phyloP scores from a whole-genome alignment of 1,284 basidiomycete species.

The Boletus albobrunnescens region DNA sequence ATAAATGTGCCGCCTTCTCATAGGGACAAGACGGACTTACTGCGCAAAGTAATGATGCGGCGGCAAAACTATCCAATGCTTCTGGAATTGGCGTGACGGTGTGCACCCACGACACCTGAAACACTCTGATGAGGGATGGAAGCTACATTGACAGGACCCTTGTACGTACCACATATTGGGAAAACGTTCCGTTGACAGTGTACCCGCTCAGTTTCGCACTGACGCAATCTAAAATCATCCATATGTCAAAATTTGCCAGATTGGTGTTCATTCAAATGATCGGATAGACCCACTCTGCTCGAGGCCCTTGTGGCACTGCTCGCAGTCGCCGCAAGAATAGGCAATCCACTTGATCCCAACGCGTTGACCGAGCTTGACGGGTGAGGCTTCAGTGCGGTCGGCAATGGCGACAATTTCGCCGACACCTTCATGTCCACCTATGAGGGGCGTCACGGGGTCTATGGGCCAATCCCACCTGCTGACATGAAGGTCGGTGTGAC shows the following conservation, averaged over 20 bases:
- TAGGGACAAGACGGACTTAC: conserved; percentile 36
- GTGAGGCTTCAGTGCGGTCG: conserved; percentile 54
- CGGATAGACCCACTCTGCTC: conserved; percentile 56
- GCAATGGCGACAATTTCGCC: conserved; percentile 78
- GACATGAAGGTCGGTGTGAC: conserved; percentile 80
- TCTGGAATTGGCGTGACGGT: conserved; percentile 78
- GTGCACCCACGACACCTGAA: conserved; percentile 57
- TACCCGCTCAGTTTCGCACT: conserved; percentile 66
- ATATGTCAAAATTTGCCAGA: not conserved
- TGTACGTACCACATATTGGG: conserved; percentile 64
- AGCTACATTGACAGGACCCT: no score
- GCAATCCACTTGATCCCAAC: conserved; percentile 90
- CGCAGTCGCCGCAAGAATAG: conserved; percentile 67
- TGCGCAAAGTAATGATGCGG: conserved; percentile 82
- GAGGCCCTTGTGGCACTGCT: conserved; percentile 67
- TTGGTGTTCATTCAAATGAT: not conserved
- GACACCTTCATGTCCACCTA: conserved; percentile 85
- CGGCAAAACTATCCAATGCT: conserved; percentile 57
- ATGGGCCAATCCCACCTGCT: conserved; percentile 72
- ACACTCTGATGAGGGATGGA: not conserved
- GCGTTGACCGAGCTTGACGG: conserved; percentile 70
- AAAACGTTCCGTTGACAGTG: conserved; percentile 81
- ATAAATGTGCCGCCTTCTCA: not conserved
- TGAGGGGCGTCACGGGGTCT: conserved; percentile 62
- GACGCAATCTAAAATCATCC: conserved; percentile 47